Conservation (phyloP, 2,329 filamentous ascomycete genomes). For the Calonectria henricotiae region DNA sequence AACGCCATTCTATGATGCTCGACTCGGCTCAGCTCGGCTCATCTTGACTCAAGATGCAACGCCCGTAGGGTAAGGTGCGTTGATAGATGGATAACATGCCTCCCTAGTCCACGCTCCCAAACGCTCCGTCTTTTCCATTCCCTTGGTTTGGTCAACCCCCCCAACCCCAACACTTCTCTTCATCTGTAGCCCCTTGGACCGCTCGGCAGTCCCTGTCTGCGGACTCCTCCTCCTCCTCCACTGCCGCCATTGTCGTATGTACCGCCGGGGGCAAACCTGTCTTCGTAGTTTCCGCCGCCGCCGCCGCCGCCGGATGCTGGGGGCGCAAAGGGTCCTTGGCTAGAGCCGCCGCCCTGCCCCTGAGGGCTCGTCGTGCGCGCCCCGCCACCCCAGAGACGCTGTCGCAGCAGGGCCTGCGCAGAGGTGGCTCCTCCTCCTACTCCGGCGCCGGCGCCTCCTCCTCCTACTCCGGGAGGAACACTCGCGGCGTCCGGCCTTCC, state of each 20-base stretch:
- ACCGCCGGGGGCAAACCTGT: slow-evolving; percentile 65
- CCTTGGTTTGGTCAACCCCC: neutral
- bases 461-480: slow-evolving; percentile 54
- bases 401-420: slow-evolving; percentile 87
- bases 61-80: slow-evolving; percentile 27
- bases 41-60: slow-evolving; percentile 39
- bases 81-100: slow-evolving; percentile 26
- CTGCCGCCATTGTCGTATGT: slow-evolving; percentile 59
- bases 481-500: slow-evolving; percentile 49
- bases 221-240: slow-evolving; percentile 59
- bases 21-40: slow-evolving; percentile 21
- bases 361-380: slow-evolving; percentile 72
- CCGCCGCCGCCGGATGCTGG: slow-evolving; percentile 57
- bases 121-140: neutral
- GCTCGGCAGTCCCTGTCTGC: slow-evolving; percentile 64
- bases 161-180: slow-evolving; percentile 21
- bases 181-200: slow-evolving; percentile 63
- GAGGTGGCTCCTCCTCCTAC: slow-evolving; percentile 63
- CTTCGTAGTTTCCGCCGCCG: slow-evolving; percentile 61
- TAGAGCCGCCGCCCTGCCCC: slow-evolving; percentile 49
- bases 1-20: slow-evolving; percentile 50
- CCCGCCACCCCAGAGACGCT: slow-evolving; percentile 78
- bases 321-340: slow-evolving; percentile 66
- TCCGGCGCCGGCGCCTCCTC: slow-evolving; percentile 41
- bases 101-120: slow-evolving; percentile 6